These are phyloP conservation scores for Pseudofabraea citricarpa DNA, from an alignment of 2,329 filamentous ascomycete genomes.

Conservation along the genomic window DNA sequence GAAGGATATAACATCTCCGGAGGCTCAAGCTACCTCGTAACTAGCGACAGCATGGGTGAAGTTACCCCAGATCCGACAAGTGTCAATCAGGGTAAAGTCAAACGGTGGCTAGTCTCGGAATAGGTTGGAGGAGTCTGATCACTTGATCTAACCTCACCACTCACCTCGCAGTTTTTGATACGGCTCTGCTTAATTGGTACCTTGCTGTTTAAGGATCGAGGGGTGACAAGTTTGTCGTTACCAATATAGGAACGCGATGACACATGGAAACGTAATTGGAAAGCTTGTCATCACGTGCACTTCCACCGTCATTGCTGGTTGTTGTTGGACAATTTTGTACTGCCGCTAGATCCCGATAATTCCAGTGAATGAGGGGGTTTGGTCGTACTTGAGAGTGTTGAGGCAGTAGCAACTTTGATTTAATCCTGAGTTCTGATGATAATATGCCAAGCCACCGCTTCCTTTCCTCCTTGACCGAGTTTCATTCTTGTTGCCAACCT, in stretches of 20 bases:
- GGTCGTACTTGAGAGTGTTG: too few relatives aligned
- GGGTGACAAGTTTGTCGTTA: neutral
- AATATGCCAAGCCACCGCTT: too few relatives aligned
- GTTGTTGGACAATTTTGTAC: too few relatives aligned
- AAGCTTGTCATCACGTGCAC: too few relatives aligned
- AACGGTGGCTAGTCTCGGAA: neutral
- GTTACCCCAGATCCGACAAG: neutral
- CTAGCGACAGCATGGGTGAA: neutral
- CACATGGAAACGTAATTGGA: neutral
- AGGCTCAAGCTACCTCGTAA: neutral
- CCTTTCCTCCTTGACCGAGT: too few relatives aligned
- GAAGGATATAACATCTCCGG: slow-evolving; percentile 16
- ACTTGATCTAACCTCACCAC: neutral
- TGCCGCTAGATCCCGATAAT: too few relatives aligned
- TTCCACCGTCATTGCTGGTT: too few relatives aligned
- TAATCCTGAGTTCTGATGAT: too few relatives aligned
- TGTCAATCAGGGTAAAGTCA: neutral
- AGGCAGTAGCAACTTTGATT: too few relatives aligned
- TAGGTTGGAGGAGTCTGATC: too few relatives aligned
- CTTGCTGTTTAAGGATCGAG: neutral
- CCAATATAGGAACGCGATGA: neutral
- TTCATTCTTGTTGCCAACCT: too few relatives aligned
- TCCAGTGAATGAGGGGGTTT: too few relatives aligned
- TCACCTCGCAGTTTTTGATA: neutral
- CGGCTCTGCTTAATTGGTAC: neutral